Evolutionary conservation across 2,329 filamentous ascomycete genomes (phyloP).

Genomic region (Helicocarpus griseus): DNA sequence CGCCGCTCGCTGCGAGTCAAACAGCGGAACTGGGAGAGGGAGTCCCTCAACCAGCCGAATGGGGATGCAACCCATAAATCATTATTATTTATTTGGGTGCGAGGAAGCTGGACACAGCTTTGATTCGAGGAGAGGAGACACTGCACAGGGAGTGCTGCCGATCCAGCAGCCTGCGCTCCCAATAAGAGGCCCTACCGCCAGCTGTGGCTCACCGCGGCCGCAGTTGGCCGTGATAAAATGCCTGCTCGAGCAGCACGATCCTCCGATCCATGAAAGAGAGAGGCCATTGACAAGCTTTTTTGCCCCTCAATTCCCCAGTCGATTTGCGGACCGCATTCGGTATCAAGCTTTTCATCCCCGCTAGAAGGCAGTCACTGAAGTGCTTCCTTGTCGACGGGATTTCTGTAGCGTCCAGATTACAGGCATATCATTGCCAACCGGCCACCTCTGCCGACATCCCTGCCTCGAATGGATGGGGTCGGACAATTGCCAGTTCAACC

Average conservation of each 20-base stretch:
- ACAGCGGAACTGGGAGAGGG: background rate
- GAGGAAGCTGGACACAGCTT: background rate
- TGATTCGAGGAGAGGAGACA: background rate
- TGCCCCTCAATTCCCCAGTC: background rate
- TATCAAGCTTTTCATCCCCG: conserved; percentile 1
- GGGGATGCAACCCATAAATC: background rate
- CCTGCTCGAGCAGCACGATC: background rate
- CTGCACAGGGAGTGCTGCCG: background rate
- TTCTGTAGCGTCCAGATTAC: background rate
- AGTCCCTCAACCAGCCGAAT: background rate
- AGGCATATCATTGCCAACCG: background rate
- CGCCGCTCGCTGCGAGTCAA: background rate
- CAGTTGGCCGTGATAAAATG: background rate
- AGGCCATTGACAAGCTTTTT: background rate
- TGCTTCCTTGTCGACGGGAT: background rate
- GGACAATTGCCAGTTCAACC: background rate
- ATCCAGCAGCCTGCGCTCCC: background rate
- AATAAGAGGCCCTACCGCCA: background rate
- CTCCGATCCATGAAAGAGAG: background rate
- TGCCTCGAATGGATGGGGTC: background rate
- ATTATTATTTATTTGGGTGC: background rate
- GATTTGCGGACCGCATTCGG: background rate
- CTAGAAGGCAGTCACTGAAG: background rate
- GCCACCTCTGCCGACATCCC: background rate
- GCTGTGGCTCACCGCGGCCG: background rate